phyloP scores from a whole-genome alignment of 2,329 filamentous ascomycete genomes.

The Leptographium flavum region DNA sequence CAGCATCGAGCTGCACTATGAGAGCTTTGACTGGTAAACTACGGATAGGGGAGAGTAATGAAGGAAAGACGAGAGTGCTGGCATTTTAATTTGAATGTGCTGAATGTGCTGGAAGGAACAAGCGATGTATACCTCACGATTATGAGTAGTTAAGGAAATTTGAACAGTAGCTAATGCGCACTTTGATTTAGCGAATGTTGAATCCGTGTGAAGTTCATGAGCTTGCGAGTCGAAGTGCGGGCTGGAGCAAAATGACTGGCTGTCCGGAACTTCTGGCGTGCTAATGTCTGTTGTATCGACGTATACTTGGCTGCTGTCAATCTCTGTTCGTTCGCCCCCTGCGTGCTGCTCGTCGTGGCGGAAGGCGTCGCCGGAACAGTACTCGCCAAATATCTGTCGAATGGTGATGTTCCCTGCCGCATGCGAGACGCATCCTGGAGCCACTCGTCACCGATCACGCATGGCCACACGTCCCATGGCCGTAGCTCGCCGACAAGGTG shows the following conservation, averaged over 20 bases:
- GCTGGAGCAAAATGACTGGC: no score
- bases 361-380: constrained; percentile 49
- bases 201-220: no score
- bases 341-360: constrained; percentile 37
- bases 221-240: no score
- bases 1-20: constrained; percentile 33
- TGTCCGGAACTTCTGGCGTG: no score
- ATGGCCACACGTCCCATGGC: constrained; percentile 69
- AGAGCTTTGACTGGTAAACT: constrained; percentile 25
- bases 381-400: constrained; percentile 51
- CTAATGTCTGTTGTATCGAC: neutral
- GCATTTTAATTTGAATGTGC: no score
- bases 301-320: constrained; percentile 4
- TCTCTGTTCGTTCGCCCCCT: neutral
- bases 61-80: neutral
- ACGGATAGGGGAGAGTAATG: neutral
- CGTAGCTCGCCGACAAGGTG: constrained; percentile 51
- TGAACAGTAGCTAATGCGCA: no score
- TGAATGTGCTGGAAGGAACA: neutral
- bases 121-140: neutral
- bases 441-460: constrained; percentile 53
- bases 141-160: no score
- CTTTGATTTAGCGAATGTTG: no score
- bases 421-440: constrained; percentile 10
- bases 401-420: constrained; percentile 42